A percentile compares a stretch with the other conserved stretches of the same genome.
phyloP scores from a whole-genome alignment of 2,329 filamentous ascomycete species.

The Stagonosporopsis tanaceti region DNA sequence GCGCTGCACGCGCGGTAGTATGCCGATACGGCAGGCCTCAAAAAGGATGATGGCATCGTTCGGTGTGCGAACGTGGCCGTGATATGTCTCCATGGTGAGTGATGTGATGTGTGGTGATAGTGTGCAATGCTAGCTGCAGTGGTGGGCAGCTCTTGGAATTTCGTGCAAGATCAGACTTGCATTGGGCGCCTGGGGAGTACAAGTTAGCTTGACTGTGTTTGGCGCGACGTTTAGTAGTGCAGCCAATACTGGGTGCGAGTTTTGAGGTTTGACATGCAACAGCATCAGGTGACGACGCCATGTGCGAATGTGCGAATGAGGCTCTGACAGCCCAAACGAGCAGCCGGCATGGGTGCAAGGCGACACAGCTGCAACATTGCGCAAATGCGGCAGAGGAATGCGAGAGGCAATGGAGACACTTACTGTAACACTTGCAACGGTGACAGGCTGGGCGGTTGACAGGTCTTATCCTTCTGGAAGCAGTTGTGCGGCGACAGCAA shows the following conservation, averaged over 20 bases:
- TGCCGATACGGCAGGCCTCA: conserved; percentile 89
- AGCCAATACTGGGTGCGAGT: background rate
- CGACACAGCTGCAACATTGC: conserved; percentile 2
- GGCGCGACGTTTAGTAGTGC: background rate
- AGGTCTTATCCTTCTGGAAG: conserved; percentile 12
- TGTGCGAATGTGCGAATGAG: background rate
- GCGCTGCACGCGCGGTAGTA: conserved; percentile 90
- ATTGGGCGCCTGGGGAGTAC: conserved; percentile 15
- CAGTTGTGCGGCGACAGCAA: conserved; percentile 9
- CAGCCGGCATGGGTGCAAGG: background rate
- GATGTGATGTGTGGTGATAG: conserved; percentile 5
- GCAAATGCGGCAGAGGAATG: conserved; percentile 6
- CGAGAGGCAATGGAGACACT: conserved; percentile 15
- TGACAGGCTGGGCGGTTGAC: conserved; percentile 14
- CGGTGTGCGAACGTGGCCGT: conserved; percentile 93
- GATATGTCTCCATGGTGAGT: conserved; percentile 86
- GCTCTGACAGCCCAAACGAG: conserved; percentile 1
- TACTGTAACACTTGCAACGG: conserved; percentile 25
- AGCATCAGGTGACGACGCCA: background rate
- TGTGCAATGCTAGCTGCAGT: background rate
- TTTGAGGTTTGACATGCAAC: background rate
- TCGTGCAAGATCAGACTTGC: conserved; percentile 10
- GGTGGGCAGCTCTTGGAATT: background rate
- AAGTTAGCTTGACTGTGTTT: conserved; percentile 21
- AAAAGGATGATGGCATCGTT: conserved; percentile 98